These are phyloP conservation scores for Posidonia oceanica DNA, from an alignment of 116 monocot genomes.

Conservation along the genomic window DNA sequence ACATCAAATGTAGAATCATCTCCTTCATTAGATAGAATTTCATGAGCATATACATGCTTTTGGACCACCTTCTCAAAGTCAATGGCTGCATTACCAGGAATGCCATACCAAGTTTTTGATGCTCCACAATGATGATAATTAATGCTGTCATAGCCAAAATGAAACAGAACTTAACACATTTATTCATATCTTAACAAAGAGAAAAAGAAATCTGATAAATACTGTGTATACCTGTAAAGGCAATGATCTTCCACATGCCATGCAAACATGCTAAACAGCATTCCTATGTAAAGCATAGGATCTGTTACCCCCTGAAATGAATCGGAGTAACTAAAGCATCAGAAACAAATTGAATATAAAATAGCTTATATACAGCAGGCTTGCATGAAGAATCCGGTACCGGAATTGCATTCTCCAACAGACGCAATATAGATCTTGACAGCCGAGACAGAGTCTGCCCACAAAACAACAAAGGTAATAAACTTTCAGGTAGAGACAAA, in stretches of 20 bases:
- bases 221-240: slow-evolving; percentile 62
- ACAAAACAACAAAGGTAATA: slow-evolving; percentile 1
- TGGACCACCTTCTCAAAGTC: slow-evolving; percentile 69
- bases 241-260: slow-evolving; percentile 99
- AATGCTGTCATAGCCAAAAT: slow-evolving; percentile 37
- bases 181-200: neutral
- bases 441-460: slow-evolving; percentile 59
- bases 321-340: neutral
- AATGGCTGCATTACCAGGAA: slow-evolving; percentile 77
- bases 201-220: neutral
- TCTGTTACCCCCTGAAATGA: slow-evolving; percentile 83
- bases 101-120: slow-evolving; percentile 96
- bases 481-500: neutral
- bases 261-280: slow-evolving; percentile 99
- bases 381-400: slow-evolving; percentile 16
- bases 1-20: slow-evolving; percentile 80
- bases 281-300: slow-evolving; percentile 99
- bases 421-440: slow-evolving; percentile 50
- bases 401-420: slow-evolving; percentile 54
- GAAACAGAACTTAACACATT: neutral
- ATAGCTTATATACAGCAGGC: neutral
- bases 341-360: neutral
- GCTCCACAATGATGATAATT: slow-evolving; percentile 99
- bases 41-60: slow-evolving; percentile 61
- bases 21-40: slow-evolving; percentile 50